Base-by-base conservation (phyloP, 768 basidiomycete genomes). In the Leccinum rimulosum region DNA sequence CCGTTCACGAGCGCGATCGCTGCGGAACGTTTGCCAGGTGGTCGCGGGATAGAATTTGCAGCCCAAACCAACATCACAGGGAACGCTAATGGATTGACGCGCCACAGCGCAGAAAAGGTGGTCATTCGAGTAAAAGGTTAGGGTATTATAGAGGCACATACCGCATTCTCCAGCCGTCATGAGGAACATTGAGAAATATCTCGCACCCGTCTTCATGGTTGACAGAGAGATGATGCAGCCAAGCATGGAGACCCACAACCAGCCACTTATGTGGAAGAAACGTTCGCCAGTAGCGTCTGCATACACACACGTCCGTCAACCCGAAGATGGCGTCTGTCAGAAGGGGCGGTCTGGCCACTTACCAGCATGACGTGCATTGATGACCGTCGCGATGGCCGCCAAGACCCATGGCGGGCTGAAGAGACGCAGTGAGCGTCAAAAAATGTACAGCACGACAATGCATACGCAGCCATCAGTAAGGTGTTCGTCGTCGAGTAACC, bases 1-100 rank as follows among this genome's bases (percentile, higher is more conserved):
- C 85, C 86, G 59, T 85, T 86, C 4, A 85, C 84, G 48, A 88
- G 76, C 1, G 80, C 86, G 33, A 87, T 85, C 1, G 83, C 84
- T 4, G 80, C 86, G 0, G 81, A 66, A 12, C 78, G 71, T 50
- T 70, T 70, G 2, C 82, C 78, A 17, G 85, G 86, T 33, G 86
- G 86, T 2, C 86, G 77, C 4, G 85, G 81, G 40, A 87, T 70
- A 0, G 80, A 75, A 62, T 84, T 87, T 0, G 84, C 80, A 7
- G 86, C 84, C 87, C 87, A 87, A 2, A 82, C 81, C 30, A 82
- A 65, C 1, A 77, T 82, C 5, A 81, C 62, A 1, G 77, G 74
- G 49, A 74, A 77, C 4, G 80, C 80, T 78, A 33, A 27, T 10
- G 36, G 36, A 19, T 25, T 27, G 25, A 3, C 3, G 28, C 4